Evolutionary conservation across 352 stramenopile species (phyloP), one percentile per base, ranked within the genome.

Genomic region (Pythium pyrilobum): DNA sequence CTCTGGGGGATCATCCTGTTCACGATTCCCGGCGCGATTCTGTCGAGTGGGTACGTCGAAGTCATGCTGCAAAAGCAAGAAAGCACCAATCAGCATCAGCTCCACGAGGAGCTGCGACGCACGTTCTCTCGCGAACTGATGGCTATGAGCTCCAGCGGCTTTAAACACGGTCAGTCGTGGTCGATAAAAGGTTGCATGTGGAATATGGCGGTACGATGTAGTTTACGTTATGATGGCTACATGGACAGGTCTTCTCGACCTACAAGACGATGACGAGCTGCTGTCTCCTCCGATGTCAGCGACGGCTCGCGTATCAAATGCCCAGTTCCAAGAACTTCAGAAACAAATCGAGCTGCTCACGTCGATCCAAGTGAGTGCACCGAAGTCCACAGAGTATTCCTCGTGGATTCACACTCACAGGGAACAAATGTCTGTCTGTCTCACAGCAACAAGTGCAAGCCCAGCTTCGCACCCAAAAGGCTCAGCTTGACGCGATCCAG

Each of bases 1-100:
- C 57, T 93, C 6, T 93, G 77, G 78, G 83, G 83, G n/a, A 93
- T 90, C 48, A 89, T 93, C 38, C 52, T 93, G 46, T 93, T 93
- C 50, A 89, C 81, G 13, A 90, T 93, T 48, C 83, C 83, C 1
- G 81, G 80, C 31, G 82, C 78, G n/a, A 71, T 93, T n/a, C 57
- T 93, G 15, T 73, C 77, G 29, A 87, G 73, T 62, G 83, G 81
- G 2, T 92, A 90, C 39, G 74, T 93, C 40, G 83, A 93, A 40
- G 68, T 93, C 7, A 91, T 90, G 83, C 70, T 93, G n/a, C 72
- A 93, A 31, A 59, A 66, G n/a, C 78, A 92, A 56, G 72, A 83
- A 40, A 65, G 75, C 25, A 51, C 21, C 20, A 56, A 83, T n/a
- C 77, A 81, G 50, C 69, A 59, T 23, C 63, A 66, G 5, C 60